These are phyloP conservation scores for Beauveria bassiana DNA, from an alignment of 2,329 filamentous ascomycete species.

Conservation along the genomic window DNA sequence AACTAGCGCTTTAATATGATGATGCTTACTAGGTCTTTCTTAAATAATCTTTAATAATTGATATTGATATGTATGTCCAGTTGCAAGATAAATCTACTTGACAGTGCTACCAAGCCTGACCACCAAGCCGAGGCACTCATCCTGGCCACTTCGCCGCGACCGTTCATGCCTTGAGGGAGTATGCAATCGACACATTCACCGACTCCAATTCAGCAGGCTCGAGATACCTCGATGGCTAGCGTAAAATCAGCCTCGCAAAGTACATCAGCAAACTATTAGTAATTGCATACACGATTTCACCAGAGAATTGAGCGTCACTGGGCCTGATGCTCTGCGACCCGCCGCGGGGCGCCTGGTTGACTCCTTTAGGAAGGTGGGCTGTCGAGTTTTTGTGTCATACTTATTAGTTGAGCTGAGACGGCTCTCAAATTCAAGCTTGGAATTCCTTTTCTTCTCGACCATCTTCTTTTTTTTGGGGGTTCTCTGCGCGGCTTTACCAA, in stretches of 20 bases:
- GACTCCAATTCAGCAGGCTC: not conserved
- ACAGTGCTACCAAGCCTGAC: no score
- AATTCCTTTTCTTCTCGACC: not conserved
- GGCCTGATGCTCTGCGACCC: not conserved
- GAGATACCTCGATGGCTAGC: not conserved
- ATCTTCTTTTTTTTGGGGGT: not conserved
- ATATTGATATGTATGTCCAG: no score
- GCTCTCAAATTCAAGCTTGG: not conserved
- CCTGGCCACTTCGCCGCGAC: no score
- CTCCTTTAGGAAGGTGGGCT: constrained; percentile 1
- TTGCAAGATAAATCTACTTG: no score
- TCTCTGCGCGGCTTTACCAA: not conserved
- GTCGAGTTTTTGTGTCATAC: not conserved
- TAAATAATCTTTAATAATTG: no score
- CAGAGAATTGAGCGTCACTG: not conserved
- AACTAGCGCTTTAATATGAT: no score
- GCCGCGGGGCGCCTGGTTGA: not conserved
- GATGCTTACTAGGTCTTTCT: no score
- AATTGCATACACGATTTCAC: not conserved
- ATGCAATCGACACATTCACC: not conserved
- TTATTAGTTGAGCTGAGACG: not conserved
- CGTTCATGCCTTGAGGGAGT: not conserved
- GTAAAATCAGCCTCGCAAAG: not conserved
- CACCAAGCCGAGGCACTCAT: no score
- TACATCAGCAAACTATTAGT: constrained; percentile 2